Percentiles rank a stretch among this genome's conserved stretches.
Conservation (phyloP, 108 stramenopile genomes). For the Nannochloropsis gaditana region DNA sequence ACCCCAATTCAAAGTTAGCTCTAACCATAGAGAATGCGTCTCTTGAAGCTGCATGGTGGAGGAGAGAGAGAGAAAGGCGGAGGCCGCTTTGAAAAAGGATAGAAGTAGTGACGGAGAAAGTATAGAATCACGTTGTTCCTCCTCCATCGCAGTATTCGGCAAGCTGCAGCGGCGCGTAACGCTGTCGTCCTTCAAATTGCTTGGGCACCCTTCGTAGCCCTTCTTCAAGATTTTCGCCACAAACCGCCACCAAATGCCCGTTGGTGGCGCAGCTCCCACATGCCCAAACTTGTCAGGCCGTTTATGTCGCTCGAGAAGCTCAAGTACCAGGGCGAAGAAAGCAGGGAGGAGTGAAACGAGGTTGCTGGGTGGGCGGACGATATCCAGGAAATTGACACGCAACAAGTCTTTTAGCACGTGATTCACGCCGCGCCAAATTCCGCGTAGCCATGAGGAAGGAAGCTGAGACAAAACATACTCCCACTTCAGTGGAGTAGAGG, state of each 20-base stretch:
- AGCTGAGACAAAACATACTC: background rate
- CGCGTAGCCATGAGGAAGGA: constrained; percentile 3
- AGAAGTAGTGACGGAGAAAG: background rate
- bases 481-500: background rate
- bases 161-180: background rate
- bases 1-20: background rate
- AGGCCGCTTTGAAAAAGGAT: background rate
- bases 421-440: background rate
- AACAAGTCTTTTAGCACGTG: background rate
- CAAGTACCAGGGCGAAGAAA: background rate
- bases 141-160: background rate
- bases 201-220: background rate
- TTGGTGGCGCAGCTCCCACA: background rate
- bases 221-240: background rate
- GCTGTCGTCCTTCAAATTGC: background rate
- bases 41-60: background rate
- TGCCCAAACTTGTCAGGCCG: background rate
- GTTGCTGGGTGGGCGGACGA: background rate
- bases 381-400: background rate
- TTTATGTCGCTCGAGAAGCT: background rate
- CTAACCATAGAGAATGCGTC: background rate
- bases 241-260: background rate
- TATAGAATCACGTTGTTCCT: too few species aligned
- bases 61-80: background rate
- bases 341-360: background rate